Evolutionary conservation across 2,329 filamentous ascomycete species (phyloP).

Genomic region (Paraconiothyrium sp.): DNA sequence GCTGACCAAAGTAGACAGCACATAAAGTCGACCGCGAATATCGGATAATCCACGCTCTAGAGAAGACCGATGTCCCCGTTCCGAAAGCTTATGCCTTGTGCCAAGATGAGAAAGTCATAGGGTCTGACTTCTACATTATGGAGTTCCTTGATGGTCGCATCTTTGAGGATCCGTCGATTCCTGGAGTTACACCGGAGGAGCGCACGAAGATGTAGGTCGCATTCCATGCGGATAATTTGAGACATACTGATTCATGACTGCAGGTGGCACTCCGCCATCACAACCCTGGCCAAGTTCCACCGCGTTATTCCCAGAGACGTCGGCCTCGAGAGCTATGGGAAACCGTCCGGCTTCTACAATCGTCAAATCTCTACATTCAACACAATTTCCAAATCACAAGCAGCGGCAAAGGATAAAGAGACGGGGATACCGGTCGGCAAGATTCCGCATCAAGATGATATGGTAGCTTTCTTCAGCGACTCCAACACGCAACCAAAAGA

Average conservation of each 20-base stretch:
- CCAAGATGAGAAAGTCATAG: conserved; percentile 80
- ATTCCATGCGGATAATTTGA: neutral
- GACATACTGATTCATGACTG: conserved; percentile 6
- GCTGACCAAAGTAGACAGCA: conserved; percentile 70
- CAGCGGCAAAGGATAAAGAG: conserved; percentile 77
- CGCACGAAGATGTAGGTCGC: conserved; percentile 72
- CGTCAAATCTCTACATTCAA: conserved; percentile 86
- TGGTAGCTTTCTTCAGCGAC: conserved; percentile 80
- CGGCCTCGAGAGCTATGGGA: conserved; percentile 78
- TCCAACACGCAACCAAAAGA: conserved; percentile 77
- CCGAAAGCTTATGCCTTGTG: conserved; percentile 86
- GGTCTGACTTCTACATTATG: conserved; percentile 98
- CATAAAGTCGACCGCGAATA: conserved; percentile 98
- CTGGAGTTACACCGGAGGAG: conserved; percentile 73
- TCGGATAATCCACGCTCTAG: conserved; percentile 85
- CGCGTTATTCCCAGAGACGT: conserved; percentile 72
- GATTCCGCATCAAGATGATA: conserved; percentile 83
- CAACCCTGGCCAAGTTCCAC: conserved; percentile 87
- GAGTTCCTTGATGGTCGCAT: conserved; percentile 93
- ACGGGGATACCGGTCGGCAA: conserved; percentile 79
- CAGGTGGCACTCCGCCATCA: conserved; percentile 84
- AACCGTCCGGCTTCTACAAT: conserved; percentile 78
- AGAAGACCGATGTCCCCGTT: conserved; percentile 82
- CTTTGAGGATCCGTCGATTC: conserved; percentile 87
- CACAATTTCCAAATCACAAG: conserved; percentile 81